Evolutionary conservation across 1,139 yeast species (phyloP), one percentile per base, ranked within the genome.

Genomic region (Pichia sp.): DNA sequence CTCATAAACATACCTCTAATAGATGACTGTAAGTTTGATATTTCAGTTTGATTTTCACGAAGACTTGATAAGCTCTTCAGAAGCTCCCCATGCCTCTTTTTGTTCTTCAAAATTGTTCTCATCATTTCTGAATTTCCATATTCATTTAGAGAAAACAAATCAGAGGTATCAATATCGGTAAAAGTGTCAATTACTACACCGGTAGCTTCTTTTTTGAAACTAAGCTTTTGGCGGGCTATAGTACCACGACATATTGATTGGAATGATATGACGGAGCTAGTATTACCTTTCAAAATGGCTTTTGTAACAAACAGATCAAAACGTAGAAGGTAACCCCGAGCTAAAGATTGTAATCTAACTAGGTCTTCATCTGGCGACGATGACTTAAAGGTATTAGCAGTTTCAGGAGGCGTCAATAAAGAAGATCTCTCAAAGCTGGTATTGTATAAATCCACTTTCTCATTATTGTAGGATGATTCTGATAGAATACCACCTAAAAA

Each of bases 291-390:
- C 42, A 84, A 65, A 76, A 83, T 78, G 58, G 82, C 81, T 55
- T 75, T 77, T 61, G 80, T 79, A 43, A 85, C 85, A 67, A 82
- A 84, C 73, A 84, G 74, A 31, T 71, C 71, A 66, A 84, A 87
- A 50, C 95, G 75, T 58, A 81, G 72, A 53, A 80, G 75, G 1
- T 87, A 84, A 32, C 92, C 93, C 61, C 87, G 74, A 8, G 86
- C 77, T 34, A 83, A 70, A 0, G 90, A 78, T 66, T 87, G 93
- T 34, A 86, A 72, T 55, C 62, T 60, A 34, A 74, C 66, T 10
- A 76, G 67, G 11, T 32, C 38, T 8, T 47, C 47, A 30, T 47
- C 45, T 23, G 53, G 42, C 19, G 50, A 40, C 4, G 31, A n/a
- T 34, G 23, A 15, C n/a, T 46, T 36, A 19, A 19, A 19, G 34